Evolutionary conservation across 2,329 filamentous ascomycete genomes (phyloP).

Genomic region (Pyrenochaeta sp.): DNA sequence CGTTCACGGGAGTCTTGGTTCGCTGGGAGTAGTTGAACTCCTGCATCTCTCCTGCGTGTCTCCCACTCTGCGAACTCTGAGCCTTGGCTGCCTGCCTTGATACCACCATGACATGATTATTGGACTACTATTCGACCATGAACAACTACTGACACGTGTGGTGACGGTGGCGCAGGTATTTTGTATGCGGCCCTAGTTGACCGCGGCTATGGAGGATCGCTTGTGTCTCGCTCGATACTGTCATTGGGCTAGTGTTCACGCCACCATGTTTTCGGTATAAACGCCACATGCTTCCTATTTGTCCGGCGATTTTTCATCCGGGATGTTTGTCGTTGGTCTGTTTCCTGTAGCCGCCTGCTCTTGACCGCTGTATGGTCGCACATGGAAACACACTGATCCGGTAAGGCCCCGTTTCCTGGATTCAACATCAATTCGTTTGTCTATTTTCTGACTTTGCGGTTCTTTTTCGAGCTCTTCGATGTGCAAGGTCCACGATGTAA

Average conservation of each 20-base stretch:
- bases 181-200: conserved; percentile 6
- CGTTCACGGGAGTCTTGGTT: no score
- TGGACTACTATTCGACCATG: conserved; percentile 14
- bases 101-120: conserved; percentile 16
- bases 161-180: conserved; percentile 12
- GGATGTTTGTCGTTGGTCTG: conserved; percentile 13
- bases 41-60: no score
- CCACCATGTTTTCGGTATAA: conserved; percentile 11
- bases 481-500: no score
- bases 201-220: conserved; percentile 22
- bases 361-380: conserved; percentile 11
- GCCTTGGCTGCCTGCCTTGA: conserved; percentile 17
- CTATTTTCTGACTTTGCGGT: no score
- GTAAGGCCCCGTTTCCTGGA: no score
- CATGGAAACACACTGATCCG: no score
- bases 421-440: no score
- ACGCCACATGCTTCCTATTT: conserved; percentile 19
- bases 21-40: background rate
- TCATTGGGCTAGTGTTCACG: conserved; percentile 18
- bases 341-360: conserved; percentile 22
- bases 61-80: no score
- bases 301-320: conserved; percentile 13
- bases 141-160: conserved; percentile 24
- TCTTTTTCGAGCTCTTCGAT: no score
- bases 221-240: conserved; percentile 5